phyloP scores from a whole-genome alignment of 1,284 basidiomycete species.

The Chalciporus sp. region DNA sequence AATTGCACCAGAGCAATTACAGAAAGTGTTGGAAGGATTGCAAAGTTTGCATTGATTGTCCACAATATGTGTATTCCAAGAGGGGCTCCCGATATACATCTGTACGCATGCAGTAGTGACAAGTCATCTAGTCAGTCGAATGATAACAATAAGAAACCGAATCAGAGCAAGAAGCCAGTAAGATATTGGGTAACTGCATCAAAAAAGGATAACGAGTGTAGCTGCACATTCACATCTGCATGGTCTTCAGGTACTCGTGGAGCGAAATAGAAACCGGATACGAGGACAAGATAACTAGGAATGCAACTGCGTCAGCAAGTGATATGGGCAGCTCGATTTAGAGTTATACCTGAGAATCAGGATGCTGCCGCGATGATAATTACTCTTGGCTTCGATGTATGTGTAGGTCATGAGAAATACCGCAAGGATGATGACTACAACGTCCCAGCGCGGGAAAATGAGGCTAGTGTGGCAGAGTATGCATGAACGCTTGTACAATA shows the following conservation, averaged over 20 bases:
- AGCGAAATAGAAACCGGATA: constrained; percentile 64
- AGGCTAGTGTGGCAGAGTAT: constrained; percentile 54
- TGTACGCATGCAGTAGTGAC: constrained; percentile 4
- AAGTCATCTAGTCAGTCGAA: constrained; percentile 3
- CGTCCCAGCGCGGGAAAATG: constrained; percentile 99
- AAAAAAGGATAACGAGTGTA: constrained; percentile 6
- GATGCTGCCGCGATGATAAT: constrained; percentile 95
- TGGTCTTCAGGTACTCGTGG: constrained; percentile 35
- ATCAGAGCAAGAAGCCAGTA: constrained; percentile 22
- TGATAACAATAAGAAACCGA: not conserved
- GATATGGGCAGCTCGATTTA: not conserved
- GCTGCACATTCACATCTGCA: constrained; percentile 15
- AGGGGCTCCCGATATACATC: constrained; percentile 19
- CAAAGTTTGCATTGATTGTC: constrained; percentile 61
- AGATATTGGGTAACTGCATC: constrained; percentile 9
- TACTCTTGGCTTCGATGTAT: constrained; percentile 97
- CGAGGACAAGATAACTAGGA: constrained; percentile 57
- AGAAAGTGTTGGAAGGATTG: constrained; percentile 57
- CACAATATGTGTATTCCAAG: constrained; percentile 13
- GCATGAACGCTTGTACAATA: not conserved
- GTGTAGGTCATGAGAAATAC: constrained; percentile 99
- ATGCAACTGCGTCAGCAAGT: constrained; percentile 2
- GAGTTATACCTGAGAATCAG: constrained; percentile 78
- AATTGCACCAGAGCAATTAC: constrained; percentile 46
- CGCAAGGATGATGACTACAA: constrained; percentile 90